These are phyloP conservation scores for Drosera capensis DNA, from an alignment of 148 eudicot species.

Conservation along the genomic window DNA sequence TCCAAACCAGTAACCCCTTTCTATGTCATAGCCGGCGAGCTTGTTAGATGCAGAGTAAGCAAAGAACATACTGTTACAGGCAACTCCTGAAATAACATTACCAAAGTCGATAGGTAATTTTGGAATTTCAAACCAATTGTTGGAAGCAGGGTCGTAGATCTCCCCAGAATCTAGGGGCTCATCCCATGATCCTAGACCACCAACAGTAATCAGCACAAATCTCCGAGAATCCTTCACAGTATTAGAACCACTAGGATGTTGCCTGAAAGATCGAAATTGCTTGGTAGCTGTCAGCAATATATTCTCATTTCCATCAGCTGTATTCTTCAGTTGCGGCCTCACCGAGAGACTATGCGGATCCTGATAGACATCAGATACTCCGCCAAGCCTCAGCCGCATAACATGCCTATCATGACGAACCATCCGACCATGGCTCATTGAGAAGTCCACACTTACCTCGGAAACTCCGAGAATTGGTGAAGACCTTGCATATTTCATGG, in stretches of 20 bases:
- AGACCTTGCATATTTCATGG: conserved; percentile 88
- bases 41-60: conserved; percentile 78
- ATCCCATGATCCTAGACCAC: conserved; percentile 93
- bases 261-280: conserved; percentile 35
- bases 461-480: conserved; percentile 63
- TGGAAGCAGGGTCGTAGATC: conserved; percentile 62
- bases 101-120: conserved; percentile 80
- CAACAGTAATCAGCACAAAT: conserved; percentile 69
- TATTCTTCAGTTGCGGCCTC: conserved; percentile 52
- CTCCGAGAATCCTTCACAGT: conserved; percentile 30
- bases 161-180: conserved; percentile 80
- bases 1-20: conserved; percentile 63
- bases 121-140: conserved; percentile 91
- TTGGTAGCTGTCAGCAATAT: conserved; percentile 17
- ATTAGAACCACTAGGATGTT: no score
- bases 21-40: conserved; percentile 73
- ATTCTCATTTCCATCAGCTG: conserved; percentile 43
- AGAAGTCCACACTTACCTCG: conserved; percentile 43
- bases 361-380: conserved; percentile 77
- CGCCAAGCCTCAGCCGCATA: conserved; percentile 54
- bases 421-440: conserved; percentile 32
- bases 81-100: conserved; percentile 69
- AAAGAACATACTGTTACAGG: conserved; percentile 56
- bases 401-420: conserved; percentile 59
- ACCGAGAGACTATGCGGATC: conserved; percentile 94